Base-by-base conservation (phyloP, 108 stramenopile species). In the Mediolabrus comicus region DNA sequence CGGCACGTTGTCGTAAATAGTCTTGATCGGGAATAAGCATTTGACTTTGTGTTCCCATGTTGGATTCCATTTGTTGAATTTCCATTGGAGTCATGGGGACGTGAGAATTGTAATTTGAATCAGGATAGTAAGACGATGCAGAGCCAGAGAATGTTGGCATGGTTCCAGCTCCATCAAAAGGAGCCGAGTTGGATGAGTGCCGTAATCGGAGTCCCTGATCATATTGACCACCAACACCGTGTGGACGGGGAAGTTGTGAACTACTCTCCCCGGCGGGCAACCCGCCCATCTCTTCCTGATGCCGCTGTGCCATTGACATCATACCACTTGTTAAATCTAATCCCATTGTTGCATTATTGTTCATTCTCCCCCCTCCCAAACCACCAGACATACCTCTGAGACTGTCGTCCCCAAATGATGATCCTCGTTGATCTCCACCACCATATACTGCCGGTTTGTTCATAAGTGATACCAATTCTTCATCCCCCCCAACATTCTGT, bases 321-420 rank as follows among this genome's bases (percentile, higher is more conserved):
- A 94, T 89, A 8, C 87, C 85, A 76, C 92, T 91, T n/a, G 90
- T 91, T 69, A 94, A 69, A 59, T 94, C 92, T 73, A 94, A 72
- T 17, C 75, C 80, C 1, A 89, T 89, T 62, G 89, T 86, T 11
- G 73, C 72, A 25, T 30, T 62, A 53, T 36, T 35, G 17, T 14
- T 51, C 60, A 24, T 16, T 19, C 54, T 31, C 59, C 75, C 66
- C 16, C 59, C 71, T 14, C 71, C 71, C 17, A 64, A 19, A 13
- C 76, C 76, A 52, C 62, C 69, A 16, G 30, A 14, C 52, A 41
- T 58, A 22, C 46, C 26, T n/a, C 34, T 38, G 16, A 54, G 13
- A 38, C 75, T 65, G 53, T 43, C 17, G 33, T 61, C 77, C 1
- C 60, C 66, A 52, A 66, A 60, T 13, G 71, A 77, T 16, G 63